A percentile compares a stretch with the other conserved stretches of the same genome.
Evolutionary conservation across 179 eudicot species (phyloP).

Genomic region (Corrigiola litoralis): DNA sequence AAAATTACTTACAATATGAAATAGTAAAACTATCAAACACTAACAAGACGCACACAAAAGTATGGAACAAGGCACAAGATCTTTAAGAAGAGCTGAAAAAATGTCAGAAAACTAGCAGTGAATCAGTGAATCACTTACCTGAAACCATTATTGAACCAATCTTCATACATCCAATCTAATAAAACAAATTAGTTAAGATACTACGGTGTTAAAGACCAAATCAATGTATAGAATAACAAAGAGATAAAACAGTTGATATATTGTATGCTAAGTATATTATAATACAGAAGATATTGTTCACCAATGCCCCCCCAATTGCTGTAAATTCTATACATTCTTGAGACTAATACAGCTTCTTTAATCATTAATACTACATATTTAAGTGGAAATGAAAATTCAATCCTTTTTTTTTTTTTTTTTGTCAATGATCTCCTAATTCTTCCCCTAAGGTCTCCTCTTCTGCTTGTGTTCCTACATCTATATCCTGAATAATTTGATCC

Average conservation of each 20-base stretch:
- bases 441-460: constrained; percentile 15
- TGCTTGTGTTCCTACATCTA: constrained; percentile 16
- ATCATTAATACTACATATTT: no score
- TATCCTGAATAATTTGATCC: no score
- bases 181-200: background rate
- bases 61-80: no score
- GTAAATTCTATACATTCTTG: constrained; percentile 29
- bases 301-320: constrained; percentile 21
- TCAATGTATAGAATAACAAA: constrained; percentile 1
- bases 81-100: no score
- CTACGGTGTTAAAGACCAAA: background rate
- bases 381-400: constrained; percentile 13
- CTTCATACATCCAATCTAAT: constrained; percentile 3
- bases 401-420: background rate
- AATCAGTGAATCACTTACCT: no score
- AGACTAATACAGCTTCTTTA: constrained; percentile 15
- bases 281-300: constrained; percentile 14
- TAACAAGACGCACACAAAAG: no score
- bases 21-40: no score
- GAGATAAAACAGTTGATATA: background rate
- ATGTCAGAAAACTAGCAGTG: no score
- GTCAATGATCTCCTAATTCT: background rate
- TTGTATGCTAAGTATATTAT: constrained; percentile 12
- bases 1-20: no score
- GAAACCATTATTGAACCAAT: no score